Base-by-base conservation (phyloP, 495 filamentous ascomycete species). In the Corynascus novoguineensis region DNA sequence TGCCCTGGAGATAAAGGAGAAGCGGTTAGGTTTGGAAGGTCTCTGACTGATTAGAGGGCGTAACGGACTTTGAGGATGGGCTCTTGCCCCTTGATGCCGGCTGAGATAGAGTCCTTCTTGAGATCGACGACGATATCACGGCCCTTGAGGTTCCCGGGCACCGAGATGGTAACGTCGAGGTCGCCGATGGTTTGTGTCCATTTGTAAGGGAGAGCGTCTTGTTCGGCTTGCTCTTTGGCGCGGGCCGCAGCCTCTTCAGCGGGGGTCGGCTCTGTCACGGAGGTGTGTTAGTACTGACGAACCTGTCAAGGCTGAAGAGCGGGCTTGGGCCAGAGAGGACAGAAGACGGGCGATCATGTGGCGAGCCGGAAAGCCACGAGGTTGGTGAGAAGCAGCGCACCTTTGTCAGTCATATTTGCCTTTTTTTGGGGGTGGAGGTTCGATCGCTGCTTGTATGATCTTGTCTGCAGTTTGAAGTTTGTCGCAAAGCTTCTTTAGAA, bases 121-220 rank as follows among this genome's bases (percentile, higher is more conserved):
- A 97, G 81, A 49, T 87, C 84, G 22, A 98, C 86, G 45, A 84
- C 82, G 17, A 97, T 73, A 62, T 98, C 93, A 42, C 84, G 80
- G n/a, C 82, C 88, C 69, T 90, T 91, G 61, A 96, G 73, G 61
- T 87, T 93, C 21, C 77, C 84, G 1, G 92, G 83, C 3, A 98
- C 83, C 42, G 68, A 64, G 50, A 92, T 73, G 29, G 80, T 86
- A 59, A 98, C 73, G 65, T 97, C 92, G 60, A 97, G 73, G 61
- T 97, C 95, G 58, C 81, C 78, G 72, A 98, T 97, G n/a, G 86
- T 91, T 72, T 98, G 93, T 2, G 82, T 88, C 93, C 93, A 98
- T 75, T 93, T 90, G 84, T 98, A 98, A 4, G 93, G 93, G 10
- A 98, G 85, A 40, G 85, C 80, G 21, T 87, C 89, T 76, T 98